phyloP scores from a whole-genome alignment of 768 basidiomycete species.

The Boletus speciosus region DNA sequence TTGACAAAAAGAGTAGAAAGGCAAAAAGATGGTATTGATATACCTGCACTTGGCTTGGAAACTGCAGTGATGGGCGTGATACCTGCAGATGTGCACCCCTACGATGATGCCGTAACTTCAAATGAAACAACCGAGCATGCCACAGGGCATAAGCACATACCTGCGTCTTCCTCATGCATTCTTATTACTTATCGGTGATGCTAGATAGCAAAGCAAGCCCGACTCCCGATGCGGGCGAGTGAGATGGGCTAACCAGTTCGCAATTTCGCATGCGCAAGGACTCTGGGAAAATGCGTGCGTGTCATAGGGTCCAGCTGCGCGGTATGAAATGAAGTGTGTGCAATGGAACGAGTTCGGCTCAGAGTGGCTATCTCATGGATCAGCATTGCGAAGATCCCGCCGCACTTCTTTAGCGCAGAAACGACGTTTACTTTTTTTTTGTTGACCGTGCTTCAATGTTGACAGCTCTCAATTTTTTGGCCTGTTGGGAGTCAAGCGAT shows the following conservation, averaged over 20 bases:
- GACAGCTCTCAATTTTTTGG: no score
- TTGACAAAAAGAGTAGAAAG: background rate
- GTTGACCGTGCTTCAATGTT: no score
- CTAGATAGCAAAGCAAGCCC: background rate
- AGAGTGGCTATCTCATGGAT: background rate
- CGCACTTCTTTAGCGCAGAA: no score
- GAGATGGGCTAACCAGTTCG: slow-evolving; percentile 1
- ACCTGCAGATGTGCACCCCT: slow-evolving; percentile 1
- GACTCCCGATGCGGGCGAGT: slow-evolving; percentile 4
- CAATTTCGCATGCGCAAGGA: background rate
- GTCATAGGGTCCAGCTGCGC: slow-evolving; percentile 17
- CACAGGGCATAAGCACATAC: background rate
- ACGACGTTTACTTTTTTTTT: no score
- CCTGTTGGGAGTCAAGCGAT: no score
- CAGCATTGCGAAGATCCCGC: no score
- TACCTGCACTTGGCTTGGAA: background rate
- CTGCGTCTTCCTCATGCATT: slow-evolving; percentile 13
- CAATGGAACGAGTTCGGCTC: background rate
- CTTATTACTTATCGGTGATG: background rate
- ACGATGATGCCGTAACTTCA: slow-evolving; percentile 9
- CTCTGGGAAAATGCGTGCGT: background rate
- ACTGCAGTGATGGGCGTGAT: background rate
- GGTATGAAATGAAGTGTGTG: slow-evolving; percentile 5
- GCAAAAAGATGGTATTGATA: background rate
- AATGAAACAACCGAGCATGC: slow-evolving; percentile 1